Evolutionary conservation across 2,329 filamentous ascomycete genomes (phyloP).

Genomic region (Xylaria sp.): DNA sequence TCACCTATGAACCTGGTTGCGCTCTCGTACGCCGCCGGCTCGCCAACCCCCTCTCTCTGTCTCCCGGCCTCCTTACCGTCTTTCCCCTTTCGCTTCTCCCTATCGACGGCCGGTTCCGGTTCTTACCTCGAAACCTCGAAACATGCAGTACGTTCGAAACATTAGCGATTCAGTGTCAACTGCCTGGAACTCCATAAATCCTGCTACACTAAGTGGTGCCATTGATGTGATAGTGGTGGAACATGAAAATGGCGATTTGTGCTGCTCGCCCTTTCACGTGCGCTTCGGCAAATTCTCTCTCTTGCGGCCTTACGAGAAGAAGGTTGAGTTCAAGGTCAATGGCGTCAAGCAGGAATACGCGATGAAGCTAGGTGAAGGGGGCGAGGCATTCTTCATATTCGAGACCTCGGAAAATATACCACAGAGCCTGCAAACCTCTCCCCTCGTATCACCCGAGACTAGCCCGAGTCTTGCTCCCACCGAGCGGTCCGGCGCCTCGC

Average conservation of each 20-base stretch:
- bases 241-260: slow-evolving; percentile 86
- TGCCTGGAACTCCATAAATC: slow-evolving; percentile 99
- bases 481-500: slow-evolving; percentile 46
- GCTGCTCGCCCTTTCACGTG: slow-evolving; percentile 97
- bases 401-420: slow-evolving; percentile 92
- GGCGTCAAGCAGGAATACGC: slow-evolving; percentile 88
- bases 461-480: slow-evolving; percentile 72
- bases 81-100: neutral
- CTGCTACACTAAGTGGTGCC: slow-evolving; percentile 92
- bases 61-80: neutral
- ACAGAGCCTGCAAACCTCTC: slow-evolving; percentile 92
- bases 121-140: slow-evolving; percentile 26
- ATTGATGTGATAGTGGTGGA: slow-evolving; percentile 99
- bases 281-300: slow-evolving; percentile 99
- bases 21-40: neutral
- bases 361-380: slow-evolving; percentile 97
- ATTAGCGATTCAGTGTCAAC: slow-evolving; percentile 95
- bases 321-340: slow-evolving; percentile 98
- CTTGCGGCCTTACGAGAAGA: slow-evolving; percentile 94
- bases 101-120: neutral
- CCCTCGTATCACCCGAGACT: slow-evolving; percentile 84
- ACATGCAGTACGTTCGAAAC: slow-evolving; percentile 97
- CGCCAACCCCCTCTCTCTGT: neutral
- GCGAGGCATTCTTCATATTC: slow-evolving; percentile 98
- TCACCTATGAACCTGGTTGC: neutral